These are phyloP conservation scores for Salvia splendens DNA, from an alignment of 257 asterid genomes.

Conservation along the genomic window DNA sequence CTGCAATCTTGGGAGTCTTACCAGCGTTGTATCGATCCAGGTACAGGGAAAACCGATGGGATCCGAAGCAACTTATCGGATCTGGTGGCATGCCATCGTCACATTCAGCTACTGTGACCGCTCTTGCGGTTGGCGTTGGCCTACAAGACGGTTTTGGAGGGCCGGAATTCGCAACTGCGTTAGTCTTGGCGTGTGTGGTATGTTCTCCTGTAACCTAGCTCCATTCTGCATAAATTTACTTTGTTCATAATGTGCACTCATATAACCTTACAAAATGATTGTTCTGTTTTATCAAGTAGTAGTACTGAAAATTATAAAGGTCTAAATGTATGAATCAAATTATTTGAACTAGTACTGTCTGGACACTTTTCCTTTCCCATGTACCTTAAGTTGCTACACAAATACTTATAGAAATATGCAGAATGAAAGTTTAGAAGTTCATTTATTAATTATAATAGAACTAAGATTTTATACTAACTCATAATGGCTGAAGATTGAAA, in stretches of 20 bases:
- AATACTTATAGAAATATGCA: background rate
- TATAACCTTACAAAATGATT: background rate
- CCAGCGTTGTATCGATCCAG: constrained; percentile 42
- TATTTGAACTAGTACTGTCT: background rate
- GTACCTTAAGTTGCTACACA: background rate
- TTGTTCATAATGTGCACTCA: background rate
- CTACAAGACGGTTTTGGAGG: constrained; percentile 79
- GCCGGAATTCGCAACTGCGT: constrained; percentile 61
- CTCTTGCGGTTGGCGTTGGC: constrained; percentile 76
- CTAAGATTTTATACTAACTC: background rate
- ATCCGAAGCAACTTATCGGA: constrained; percentile 70
- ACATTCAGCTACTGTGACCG: constrained; percentile 83
- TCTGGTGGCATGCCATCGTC: constrained; percentile 98
- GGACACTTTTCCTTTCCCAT: background rate
- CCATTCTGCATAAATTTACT: background rate
- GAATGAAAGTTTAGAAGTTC: background rate
- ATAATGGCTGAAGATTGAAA: background rate
- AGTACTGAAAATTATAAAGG: too few species aligned
- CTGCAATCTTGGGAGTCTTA: constrained; percentile 1
- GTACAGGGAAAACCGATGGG: constrained; percentile 79
- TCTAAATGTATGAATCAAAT: background rate
- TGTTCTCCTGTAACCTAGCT: constrained; percentile 32
- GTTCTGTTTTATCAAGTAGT: background rate
- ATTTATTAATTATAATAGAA: background rate
- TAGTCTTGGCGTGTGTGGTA: constrained; percentile 84